Percentiles rank a stretch among this genome's conserved stretches.
phyloP scores from a whole-genome alignment of 768 basidiomycete genomes.

The Asterophora lycoperdoides region DNA sequence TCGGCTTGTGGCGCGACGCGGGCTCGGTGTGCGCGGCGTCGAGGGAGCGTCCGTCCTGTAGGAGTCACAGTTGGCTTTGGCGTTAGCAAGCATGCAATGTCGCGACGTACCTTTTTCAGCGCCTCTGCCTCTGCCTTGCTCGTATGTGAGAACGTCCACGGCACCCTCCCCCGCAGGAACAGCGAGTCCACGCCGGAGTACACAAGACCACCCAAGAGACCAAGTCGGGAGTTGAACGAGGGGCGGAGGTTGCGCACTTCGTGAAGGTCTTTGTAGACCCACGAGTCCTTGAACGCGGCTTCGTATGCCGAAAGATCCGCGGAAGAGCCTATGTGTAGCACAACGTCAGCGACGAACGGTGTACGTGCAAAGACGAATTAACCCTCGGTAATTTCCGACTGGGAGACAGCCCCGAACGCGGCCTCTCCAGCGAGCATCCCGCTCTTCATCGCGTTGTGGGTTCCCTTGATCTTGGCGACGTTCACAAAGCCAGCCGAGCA shows the following conservation, averaged over 20 bases:
- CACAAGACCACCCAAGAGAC: slow-evolving; percentile 80
- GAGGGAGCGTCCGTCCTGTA: slow-evolving; percentile 26
- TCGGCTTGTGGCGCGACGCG: slow-evolving; percentile 63
- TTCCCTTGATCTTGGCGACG: slow-evolving; percentile 96
- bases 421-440: slow-evolving; percentile 96
- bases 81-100: neutral
- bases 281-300: slow-evolving; percentile 61
- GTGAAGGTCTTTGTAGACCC: slow-evolving; percentile 81
- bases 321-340: slow-evolving; percentile 18
- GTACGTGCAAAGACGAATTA: too few relatives aligned
- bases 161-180: slow-evolving; percentile 77
- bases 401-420: slow-evolving; percentile 57
- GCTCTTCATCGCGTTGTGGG: slow-evolving; percentile 98
- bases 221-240: slow-evolving; percentile 76
- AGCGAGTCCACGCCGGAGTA: slow-evolving; percentile 90
- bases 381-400: slow-evolving; percentile 4
- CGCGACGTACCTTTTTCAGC: slow-evolving; percentile 18
- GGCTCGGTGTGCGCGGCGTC: slow-evolving; percentile 73
- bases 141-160: slow-evolving; percentile 85
- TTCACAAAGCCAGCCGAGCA: slow-evolving; percentile 97
- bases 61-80: neutral
- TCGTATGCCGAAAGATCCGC: slow-evolving; percentile 76
- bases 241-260: slow-evolving; percentile 92
- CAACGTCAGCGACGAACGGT: neutral
- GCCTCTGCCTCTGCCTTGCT: too few relatives aligned